These are phyloP conservation scores for Entophlyctis luteolus DNA, from an alignment of 192 early-diverging fungal species.

Conservation along the genomic window DNA sequence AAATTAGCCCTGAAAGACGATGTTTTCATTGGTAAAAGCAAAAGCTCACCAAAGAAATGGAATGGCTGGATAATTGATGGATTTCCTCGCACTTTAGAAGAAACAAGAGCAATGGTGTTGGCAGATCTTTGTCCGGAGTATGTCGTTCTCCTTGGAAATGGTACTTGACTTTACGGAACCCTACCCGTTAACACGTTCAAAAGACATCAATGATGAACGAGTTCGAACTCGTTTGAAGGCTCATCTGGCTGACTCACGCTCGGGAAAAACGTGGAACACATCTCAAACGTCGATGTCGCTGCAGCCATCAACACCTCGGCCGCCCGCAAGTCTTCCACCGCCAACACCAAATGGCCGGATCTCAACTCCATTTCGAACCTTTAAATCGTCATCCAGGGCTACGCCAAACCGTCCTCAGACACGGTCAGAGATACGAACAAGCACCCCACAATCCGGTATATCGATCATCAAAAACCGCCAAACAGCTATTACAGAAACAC, in stretches of 20 bases:
- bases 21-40: background rate
- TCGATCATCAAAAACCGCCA: background rate
- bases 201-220: constrained; percentile 41
- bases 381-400: background rate
- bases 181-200: background rate
- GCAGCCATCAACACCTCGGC: background rate
- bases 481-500: background rate
- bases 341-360: background rate
- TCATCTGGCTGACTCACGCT: constrained; percentile 19
- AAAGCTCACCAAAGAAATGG: background rate
- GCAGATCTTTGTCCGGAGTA: constrained; percentile 36
- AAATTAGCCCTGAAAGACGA: constrained; percentile 1
- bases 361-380: background rate
- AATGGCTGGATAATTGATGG: constrained; percentile 55
- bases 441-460: background rate
- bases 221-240: constrained; percentile 13
- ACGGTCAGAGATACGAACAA: background rate
- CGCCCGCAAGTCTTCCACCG: background rate
- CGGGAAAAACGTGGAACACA: constrained; percentile 26
- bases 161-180: constrained; percentile 2
- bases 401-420: background rate
- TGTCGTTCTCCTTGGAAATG: constrained; percentile 37
- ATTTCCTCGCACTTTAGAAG: constrained; percentile 48
- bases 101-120: constrained; percentile 36
- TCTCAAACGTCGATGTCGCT: background rate